Percentiles rank a stretch among this genome's conserved stretches.
These are phyloP conservation scores for bread wheat (Triticum aestivum) DNA, from an alignment of 176 grass and related monocot genomes.

Conservation along the genomic window IWGSC_CS_RefSeq_v2.1 NC_057799.1:30064116-30064615, in stretches of 20 bases:
- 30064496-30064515: conserved; percentile 35
- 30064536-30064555: conserved; percentile 28
- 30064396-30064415: conserved; percentile 45
- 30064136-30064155: not conserved
- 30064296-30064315: conserved; percentile 33
- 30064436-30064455: conserved; percentile 29
- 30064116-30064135: not conserved
- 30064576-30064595: not conserved
- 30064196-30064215: conserved; percentile 2
- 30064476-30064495: conserved; percentile 34
- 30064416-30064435: conserved; percentile 45
- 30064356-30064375: conserved; percentile 32
- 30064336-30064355: conserved; percentile 58
- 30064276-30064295: conserved; percentile 38
- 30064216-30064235: conserved; percentile 43
- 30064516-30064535: conserved; percentile 25
- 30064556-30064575: not conserved
- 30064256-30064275: conserved; percentile 36
- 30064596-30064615: conserved; percentile 17
- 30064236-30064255: conserved; percentile 30
- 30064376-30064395: conserved; percentile 29
- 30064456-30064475: conserved; percentile 31
- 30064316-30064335: conserved; percentile 33
- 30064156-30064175: not conserved
- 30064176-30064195: not conserved